Conservation (phyloP, 2,329 filamentous ascomycete species). For the Tolypocladium pustulatum region DNA sequence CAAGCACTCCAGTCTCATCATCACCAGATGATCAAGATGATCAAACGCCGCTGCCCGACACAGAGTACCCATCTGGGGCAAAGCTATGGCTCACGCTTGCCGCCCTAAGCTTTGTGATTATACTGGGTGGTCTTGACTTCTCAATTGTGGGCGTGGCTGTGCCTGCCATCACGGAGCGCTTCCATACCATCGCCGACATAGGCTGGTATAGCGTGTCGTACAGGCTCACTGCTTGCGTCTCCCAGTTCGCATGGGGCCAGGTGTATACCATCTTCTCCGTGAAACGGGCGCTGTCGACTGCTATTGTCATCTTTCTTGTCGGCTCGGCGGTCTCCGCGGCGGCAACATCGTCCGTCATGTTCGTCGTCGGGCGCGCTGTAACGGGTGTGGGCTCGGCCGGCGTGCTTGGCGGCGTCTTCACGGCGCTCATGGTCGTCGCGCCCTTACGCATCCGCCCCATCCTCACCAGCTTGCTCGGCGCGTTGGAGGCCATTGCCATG, state of each 20-base stretch:
- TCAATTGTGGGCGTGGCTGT: slow-evolving; percentile 13
- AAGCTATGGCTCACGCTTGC: not conserved
- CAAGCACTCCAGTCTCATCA: not conserved
- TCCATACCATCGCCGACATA: slow-evolving; percentile 11
- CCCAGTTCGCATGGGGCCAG: slow-evolving; percentile 17
- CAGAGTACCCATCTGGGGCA: not conserved
- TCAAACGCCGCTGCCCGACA: not conserved
- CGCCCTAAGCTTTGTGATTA: not conserved
- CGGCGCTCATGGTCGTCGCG: not conserved
- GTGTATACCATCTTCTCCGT: not conserved
- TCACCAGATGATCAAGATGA: not conserved
- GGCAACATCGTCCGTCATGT: not conserved
- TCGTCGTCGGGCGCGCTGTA: not conserved
- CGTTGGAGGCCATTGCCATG: not conserved
- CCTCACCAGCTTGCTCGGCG: not conserved
- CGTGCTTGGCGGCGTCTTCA: not conserved
- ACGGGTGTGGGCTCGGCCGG: not conserved
- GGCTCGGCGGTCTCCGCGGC: slow-evolving; percentile 34
- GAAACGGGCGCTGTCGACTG: slow-evolving; percentile 21
- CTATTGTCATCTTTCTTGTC: slow-evolving; percentile 29
- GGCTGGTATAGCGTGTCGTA: slow-evolving; percentile 17
- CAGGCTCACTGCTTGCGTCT: slow-evolving; percentile 28
- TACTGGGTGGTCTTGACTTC: slow-evolving; percentile 11
- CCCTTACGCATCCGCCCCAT: not conserved
- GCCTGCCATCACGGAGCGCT: slow-evolving; percentile 15